Evolutionary conservation across 257 asterid genomes (phyloP).

Genomic region (Ehretia macrophylla): DNA sequence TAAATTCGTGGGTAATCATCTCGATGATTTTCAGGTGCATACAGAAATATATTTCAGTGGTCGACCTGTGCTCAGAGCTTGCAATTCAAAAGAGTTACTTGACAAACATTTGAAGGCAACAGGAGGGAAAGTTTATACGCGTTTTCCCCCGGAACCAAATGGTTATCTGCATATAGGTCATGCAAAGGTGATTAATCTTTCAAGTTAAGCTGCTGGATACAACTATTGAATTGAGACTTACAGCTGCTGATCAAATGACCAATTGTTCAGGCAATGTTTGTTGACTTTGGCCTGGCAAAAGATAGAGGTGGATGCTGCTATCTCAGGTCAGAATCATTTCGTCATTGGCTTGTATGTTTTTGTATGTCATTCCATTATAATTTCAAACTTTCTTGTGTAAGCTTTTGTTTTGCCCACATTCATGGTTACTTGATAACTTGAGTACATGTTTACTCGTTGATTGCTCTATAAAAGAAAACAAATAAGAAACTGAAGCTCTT

Average conservation of each 20-base stretch:
- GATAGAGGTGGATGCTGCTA: conserved; percentile 96
- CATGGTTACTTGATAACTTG: too few species aligned
- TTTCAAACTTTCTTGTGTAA: not conserved
- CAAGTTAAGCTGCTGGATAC: conserved; percentile 6
- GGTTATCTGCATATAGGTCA: conserved; percentile 97
- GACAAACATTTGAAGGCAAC: conserved; percentile 76
- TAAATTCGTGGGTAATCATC: too few species aligned
- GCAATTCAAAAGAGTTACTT: conserved; percentile 76
- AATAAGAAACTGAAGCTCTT: too few species aligned
- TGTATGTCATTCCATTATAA: conserved; percentile 3
- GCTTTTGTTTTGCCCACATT: too few species aligned
- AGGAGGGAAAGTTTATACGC: conserved; percentile 74
- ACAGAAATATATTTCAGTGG: conserved; percentile 92
- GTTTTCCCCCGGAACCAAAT: conserved; percentile 99
- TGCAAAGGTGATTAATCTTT: conserved; percentile 65
- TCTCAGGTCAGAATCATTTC: conserved; percentile 55
- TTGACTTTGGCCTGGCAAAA: conserved; percentile 93
- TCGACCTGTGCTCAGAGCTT: conserved; percentile 73
- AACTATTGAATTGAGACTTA: conserved; percentile 8
- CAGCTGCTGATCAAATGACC: conserved; percentile 3
- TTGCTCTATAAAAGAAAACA: too few species aligned
- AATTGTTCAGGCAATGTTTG: conserved; percentile 88
- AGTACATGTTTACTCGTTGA: too few species aligned
- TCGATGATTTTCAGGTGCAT: conserved; percentile 53
- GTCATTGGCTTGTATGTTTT: conserved; percentile 1